Percentiles rank a stretch among this genome's conserved stretches.
These are phyloP conservation scores for Tulasnella sp. DNA, from an alignment of 768 basidiomycete genomes.

Conservation along the genomic window DNA sequence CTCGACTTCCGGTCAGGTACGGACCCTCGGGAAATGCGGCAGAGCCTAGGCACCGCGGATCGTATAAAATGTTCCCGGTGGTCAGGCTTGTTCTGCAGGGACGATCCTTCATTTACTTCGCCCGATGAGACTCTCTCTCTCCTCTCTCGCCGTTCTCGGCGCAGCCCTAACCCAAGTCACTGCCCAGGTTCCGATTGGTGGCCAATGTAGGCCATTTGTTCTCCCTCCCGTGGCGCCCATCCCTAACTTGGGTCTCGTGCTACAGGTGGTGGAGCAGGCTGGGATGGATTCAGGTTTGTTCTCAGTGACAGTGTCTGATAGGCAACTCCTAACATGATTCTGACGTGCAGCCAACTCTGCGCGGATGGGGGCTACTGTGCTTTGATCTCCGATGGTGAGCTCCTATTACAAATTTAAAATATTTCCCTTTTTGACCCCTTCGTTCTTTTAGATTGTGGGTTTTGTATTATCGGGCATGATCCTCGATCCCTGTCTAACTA, in stretches of 20 bases:
- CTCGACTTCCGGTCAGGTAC: not conserved
- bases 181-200: not conserved
- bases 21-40: not conserved
- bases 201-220: not conserved
- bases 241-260: not conserved
- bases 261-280: not conserved
- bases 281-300: not conserved
- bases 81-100: not conserved
- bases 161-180: not conserved
- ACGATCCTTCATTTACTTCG: not conserved
- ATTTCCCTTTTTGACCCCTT: not conserved
- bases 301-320: not conserved
- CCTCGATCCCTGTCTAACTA: not conserved
- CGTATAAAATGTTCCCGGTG: not conserved
- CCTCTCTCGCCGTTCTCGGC: constrained; percentile 6
- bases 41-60: not conserved
- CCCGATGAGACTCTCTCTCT: constrained; percentile 4
- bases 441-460: not conserved
- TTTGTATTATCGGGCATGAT: not conserved
- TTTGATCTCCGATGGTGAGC: not conserved
- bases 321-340: not conserved
- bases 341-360: not conserved
- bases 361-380: not conserved
- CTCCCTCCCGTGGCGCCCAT: not conserved
- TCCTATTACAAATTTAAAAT: not conserved